Base-by-base conservation (phyloP, 2,329 filamentous ascomycete genomes). In the Trichophyton benhamiae region DNA sequence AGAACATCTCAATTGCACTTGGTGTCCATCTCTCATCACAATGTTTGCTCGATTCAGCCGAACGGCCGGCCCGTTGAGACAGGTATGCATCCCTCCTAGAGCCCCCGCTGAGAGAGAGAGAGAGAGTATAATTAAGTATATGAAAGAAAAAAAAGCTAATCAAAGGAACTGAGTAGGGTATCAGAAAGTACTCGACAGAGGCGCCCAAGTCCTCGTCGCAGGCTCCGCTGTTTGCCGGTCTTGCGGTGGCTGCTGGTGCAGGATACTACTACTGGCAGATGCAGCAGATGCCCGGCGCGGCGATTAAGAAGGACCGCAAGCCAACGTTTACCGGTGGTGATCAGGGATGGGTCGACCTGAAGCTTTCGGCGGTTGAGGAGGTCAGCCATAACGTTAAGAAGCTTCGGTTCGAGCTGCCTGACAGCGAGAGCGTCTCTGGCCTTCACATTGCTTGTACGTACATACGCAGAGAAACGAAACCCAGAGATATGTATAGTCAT, bases 371-470 rank as follows among this genome's bases (percentile, higher is more conserved):
- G 61, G 82, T 91, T 58, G 87, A 95, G 77, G 77, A 80, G 53
- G 77, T 96, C 78, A 96, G 90, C 80, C 88, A 91, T 82, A 97
- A 97, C 81, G 95, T 91, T 69, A 97, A 97, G 85, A 86, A 83
- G 69, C 81, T 97, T 72, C 86, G 88, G 68, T 97, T 99, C 77
- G 85, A 87, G 70, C 84, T 97, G 49, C 89, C 89, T 15, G 88
- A 95, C 73, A 80, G 84, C 65, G 87, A 96, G 72, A 84, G 87
- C 76, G 87, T 95, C 60, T 92, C 89, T 62, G 94, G 94, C 52
- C 78, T 99, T 63, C 77, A 82, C 41, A 79, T 96, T 65, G 85
- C 92, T 62, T 96, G 89, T 82, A 68, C 66, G 78, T 74, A 25
- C 36, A 36, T 57, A n/a, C 27, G 3, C 46, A 27, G 3, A 30